Percentiles rank a stretch among this genome's conserved stretches.
These are phyloP conservation scores for Phytophthora crassamura DNA, from an alignment of 352 stramenopile species.

Conservation along the genomic window DNA sequence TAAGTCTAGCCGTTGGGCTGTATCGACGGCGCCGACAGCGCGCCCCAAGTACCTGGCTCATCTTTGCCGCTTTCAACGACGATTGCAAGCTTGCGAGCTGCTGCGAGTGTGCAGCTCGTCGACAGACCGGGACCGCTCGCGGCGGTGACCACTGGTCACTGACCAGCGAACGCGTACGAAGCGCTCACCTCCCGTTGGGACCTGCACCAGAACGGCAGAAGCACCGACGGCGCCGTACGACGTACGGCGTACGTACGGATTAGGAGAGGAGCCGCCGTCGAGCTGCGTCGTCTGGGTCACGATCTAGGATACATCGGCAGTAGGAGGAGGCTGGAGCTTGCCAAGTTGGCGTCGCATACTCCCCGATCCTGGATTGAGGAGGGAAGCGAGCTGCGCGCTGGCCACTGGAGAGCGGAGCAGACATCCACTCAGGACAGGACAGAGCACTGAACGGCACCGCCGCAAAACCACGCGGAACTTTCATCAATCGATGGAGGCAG, in stretches of 20 bases:
- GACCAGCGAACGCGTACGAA: constrained; percentile 14
- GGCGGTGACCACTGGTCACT: too few relatives aligned
- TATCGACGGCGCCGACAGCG: neutral
- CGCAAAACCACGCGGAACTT: constrained; percentile 23
- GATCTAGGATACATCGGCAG: too few relatives aligned
- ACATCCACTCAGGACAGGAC: constrained; percentile 24
- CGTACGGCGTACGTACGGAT: neutral
- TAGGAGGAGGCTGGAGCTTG: neutral
- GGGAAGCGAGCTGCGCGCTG: neutral
- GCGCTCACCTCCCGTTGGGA: neutral
- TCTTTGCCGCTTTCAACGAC: constrained; percentile 19
- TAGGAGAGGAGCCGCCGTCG: neutral
- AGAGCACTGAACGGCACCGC: constrained; percentile 6
- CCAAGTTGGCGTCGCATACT: neutral
- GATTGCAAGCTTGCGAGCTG: neutral
- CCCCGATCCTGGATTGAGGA: too few relatives aligned
- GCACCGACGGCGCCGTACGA: neutral
- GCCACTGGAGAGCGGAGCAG: constrained; percentile 7
- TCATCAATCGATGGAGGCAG: constrained; percentile 18
- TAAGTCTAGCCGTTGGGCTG: neutral
- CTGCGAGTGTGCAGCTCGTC: constrained; percentile 9
- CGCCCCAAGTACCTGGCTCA: constrained; percentile 7
- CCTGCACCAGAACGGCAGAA: constrained; percentile 1
- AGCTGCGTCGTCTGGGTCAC: too few relatives aligned
- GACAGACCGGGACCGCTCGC: constrained; percentile 5